A percentile compares a stretch with the other conserved stretches of the same genome.
phyloP scores from a whole-genome alignment of 2,329 filamentous ascomycete genomes.

The Claviceps sp. region DNA sequence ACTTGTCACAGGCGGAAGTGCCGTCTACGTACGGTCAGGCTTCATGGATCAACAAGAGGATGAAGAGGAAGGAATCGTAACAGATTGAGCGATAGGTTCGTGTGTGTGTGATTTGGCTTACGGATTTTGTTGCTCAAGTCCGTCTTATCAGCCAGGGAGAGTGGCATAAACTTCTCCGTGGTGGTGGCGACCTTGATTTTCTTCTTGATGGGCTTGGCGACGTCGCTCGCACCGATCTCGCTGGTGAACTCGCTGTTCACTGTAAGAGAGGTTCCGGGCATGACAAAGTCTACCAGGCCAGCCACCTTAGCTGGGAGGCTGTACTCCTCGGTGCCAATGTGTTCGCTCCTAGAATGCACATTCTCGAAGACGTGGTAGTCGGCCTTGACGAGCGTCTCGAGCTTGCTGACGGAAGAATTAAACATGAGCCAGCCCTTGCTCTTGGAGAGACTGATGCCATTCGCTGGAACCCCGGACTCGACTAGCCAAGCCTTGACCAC shows the following conservation, averaged over 20 bases:
- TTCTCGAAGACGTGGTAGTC: slow-evolving; percentile 39
- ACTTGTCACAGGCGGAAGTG: slow-evolving; percentile 28
- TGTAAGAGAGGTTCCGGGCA: slow-evolving; percentile 20
- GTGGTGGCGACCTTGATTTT: background rate
- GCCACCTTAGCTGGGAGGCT: slow-evolving; percentile 23
- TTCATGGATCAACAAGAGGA: background rate
- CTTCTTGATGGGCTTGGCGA: background rate
- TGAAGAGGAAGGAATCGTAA: background rate
- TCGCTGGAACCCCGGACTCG: slow-evolving; percentile 32
- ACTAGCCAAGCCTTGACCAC: slow-evolving; percentile 41
- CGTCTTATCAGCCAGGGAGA: background rate
- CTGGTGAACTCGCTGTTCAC: background rate
- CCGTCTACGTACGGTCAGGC: background rate
- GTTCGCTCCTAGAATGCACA: slow-evolving; percentile 15
- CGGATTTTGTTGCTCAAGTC: background rate
- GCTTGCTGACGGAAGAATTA: slow-evolving; percentile 38
- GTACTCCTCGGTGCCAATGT: slow-evolving; percentile 29
- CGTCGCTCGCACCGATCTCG: too few relatives aligned
- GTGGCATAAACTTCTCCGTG: background rate
- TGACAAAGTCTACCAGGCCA: slow-evolving; percentile 27
- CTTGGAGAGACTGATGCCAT: slow-evolving; percentile 34
- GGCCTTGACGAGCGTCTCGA: slow-evolving; percentile 38
- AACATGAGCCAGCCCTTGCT: slow-evolving; percentile 41
- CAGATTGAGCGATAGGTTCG: too few relatives aligned
- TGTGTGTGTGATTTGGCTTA: background rate